These are phyloP conservation scores for Piloderma croceum DNA, from an alignment of 768 basidiomycete genomes.

Conservation along the genomic window DNA sequence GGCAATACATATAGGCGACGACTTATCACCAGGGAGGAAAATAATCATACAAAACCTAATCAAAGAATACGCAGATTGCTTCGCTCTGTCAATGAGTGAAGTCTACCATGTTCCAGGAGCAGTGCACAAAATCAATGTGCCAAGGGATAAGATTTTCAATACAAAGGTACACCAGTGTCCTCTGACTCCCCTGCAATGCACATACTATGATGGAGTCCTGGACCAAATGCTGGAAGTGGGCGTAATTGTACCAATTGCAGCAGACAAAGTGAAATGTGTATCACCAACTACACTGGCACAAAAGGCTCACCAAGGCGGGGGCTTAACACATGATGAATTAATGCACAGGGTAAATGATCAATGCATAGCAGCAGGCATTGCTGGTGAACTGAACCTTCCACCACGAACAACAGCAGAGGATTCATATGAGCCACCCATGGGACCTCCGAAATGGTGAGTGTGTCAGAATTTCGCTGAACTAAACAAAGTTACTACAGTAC, in stretches of 20 bases:
- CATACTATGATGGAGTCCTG: constrained; percentile 25
- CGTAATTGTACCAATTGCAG: constrained; percentile 25
- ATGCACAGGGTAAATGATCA: constrained; percentile 29
- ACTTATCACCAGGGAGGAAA: no score
- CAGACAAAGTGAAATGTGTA: constrained; percentile 31
- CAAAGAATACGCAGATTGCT: constrained; percentile 31
- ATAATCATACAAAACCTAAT: no score
- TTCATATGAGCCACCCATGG: no score
- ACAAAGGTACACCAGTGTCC: constrained; percentile 29
- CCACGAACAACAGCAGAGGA: constrained; percentile 17
- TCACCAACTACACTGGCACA: constrained; percentile 29
- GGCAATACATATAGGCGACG: no score
- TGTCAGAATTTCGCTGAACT: constrained; percentile 35
- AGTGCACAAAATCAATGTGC: constrained; percentile 30
- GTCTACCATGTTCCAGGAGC: constrained; percentile 27
- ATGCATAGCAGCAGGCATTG: constrained; percentile 23
- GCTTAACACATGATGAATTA: constrained; percentile 29
- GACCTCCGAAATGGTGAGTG: constrained; percentile 35
- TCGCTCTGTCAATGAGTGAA: constrained; percentile 34
- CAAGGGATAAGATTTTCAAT: constrained; percentile 21
- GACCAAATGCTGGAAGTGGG: constrained; percentile 31
- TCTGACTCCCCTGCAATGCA: constrained; percentile 26
- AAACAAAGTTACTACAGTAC: constrained; percentile 25
- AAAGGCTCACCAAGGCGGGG: constrained; percentile 29
- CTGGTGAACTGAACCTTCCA: constrained; percentile 16